phyloP scores from a whole-genome alignment of 768 basidiomycete species.

The Polyporus arcularius region DNA sequence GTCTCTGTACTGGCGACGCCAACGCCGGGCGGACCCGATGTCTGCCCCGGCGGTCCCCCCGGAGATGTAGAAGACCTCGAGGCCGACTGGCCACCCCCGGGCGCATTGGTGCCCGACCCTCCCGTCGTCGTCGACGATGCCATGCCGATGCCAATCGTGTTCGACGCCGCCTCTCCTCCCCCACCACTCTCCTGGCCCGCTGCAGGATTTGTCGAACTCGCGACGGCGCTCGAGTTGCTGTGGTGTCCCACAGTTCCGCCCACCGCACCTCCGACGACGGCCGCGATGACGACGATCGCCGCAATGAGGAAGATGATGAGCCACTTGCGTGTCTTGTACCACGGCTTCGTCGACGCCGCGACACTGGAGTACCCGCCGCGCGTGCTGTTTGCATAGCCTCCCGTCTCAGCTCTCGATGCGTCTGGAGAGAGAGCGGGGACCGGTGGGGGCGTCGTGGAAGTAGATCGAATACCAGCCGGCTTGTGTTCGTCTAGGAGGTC shows the following conservation, averaged over 20 bases:
- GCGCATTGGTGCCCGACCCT: background rate
- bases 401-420: conserved; percentile 24
- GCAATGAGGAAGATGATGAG: conserved; percentile 40
- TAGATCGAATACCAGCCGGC: conserved; percentile 20
- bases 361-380: conserved; percentile 3
- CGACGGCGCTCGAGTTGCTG: background rate
- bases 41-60: no score
- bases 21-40: no score
- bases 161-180: background rate
- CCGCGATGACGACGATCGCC: conserved; percentile 47
- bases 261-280: conserved; percentile 59
- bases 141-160: no score
- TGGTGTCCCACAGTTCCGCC: conserved; percentile 46
- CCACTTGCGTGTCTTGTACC: conserved; percentile 52
- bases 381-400: conserved; percentile 18
- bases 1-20: no score
- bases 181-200: background rate
- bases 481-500: conserved; percentile 36
- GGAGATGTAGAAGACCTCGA: no score
- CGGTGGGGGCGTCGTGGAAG: conserved; percentile 18
- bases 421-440: conserved; percentile 21
- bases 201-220: background rate
- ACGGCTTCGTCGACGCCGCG: conserved; percentile 31
- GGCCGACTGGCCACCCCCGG: no score
- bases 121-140: background rate